phyloP scores from a whole-genome alignment of 2,329 filamentous ascomycete genomes.

The Westerdykella sp. region DNA sequence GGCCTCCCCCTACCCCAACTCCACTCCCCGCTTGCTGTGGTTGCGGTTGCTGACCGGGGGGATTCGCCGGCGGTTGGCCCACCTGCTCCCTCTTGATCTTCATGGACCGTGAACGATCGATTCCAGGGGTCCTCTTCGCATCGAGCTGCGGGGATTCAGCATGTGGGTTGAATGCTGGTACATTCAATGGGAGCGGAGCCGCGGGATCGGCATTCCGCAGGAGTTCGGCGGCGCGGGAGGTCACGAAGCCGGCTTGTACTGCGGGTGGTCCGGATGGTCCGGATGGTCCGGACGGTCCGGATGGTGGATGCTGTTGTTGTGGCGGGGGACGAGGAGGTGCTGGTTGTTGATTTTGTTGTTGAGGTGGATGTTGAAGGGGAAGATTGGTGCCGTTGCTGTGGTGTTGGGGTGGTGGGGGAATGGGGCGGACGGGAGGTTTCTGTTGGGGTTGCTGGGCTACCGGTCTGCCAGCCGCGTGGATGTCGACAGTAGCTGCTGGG shows the following conservation, averaged over 20 bases:
- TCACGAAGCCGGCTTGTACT: conserved; percentile 40
- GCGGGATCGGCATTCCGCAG: conserved; percentile 31
- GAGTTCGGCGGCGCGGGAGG: conserved; percentile 40
- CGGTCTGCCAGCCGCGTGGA: conserved; percentile 13
- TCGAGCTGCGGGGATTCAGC: conserved; percentile 62
- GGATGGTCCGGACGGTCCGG: too few relatives aligned
- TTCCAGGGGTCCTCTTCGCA: conserved; percentile 70
- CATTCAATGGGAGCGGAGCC: conserved; percentile 21
- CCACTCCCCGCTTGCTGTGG: not conserved
- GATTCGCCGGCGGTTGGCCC: conserved; percentile 10
- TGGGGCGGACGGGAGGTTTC: conserved; percentile 18
- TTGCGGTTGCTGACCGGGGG: conserved; percentile 9
- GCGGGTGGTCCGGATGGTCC: conserved; percentile 10
- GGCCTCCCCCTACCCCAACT: conserved; percentile 2
- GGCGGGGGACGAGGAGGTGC: conserved; percentile 6
- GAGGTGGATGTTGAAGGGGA: conserved; percentile 1
- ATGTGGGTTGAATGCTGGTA: conserved; percentile 43
- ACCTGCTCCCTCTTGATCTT: conserved; percentile 55
- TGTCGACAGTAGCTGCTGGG: conserved; percentile 18
- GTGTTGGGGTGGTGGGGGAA: conserved; percentile 22
- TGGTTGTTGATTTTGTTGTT: conserved; percentile 4
- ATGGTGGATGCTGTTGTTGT: conserved; percentile 21
- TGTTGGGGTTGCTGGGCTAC: conserved; percentile 8
- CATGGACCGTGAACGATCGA: conserved; percentile 73
- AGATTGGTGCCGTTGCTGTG: conserved; percentile 10